phyloP scores from a whole-genome alignment of 2,329 filamentous ascomycete genomes.

The Trichoderma koningii region DNA sequence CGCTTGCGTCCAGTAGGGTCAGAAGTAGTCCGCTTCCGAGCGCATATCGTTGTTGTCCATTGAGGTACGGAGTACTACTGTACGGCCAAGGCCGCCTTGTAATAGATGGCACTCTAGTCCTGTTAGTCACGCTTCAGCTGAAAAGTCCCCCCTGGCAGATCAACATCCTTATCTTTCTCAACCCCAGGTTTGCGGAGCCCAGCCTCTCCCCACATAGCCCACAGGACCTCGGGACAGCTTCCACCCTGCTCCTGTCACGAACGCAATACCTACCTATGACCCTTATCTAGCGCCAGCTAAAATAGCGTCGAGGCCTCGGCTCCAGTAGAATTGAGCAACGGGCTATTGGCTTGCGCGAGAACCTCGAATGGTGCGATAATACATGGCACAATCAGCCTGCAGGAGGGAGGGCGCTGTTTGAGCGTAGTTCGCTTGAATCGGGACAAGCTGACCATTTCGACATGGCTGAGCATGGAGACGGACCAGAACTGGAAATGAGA shows the following conservation, averaged over 20 bases:
- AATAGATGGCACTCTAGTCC: background rate
- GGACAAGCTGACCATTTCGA: background rate
- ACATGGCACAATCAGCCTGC: background rate
- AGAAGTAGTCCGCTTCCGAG: background rate
- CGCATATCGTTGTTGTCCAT: background rate
- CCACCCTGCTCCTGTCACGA: background rate
- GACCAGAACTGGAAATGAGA: slow-evolving; percentile 6
- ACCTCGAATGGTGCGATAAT: background rate
- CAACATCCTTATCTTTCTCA: slow-evolving; percentile 14
- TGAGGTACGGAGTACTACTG: too few species aligned
- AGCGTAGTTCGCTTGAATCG: background rate
- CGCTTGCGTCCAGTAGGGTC: background rate
- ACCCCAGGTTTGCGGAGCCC: slow-evolving; percentile 20
- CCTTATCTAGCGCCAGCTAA: slow-evolving; percentile 11
- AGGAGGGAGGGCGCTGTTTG: background rate
- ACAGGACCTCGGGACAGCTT: background rate
- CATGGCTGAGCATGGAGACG: background rate
- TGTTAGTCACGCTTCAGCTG: slow-evolving; percentile 9
- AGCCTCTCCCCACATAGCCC: background rate
- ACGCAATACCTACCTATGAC: background rate
- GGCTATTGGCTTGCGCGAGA: slow-evolving; percentile 10
- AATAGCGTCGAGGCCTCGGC: slow-evolving; percentile 12
- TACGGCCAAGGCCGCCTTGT: too few species aligned
- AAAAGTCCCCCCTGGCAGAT: background rate
- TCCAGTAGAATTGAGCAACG: slow-evolving; percentile 1